phyloP scores from a whole-genome alignment of 2,329 filamentous ascomycete genomes.

The Neofusicoccum laricinum region DNA sequence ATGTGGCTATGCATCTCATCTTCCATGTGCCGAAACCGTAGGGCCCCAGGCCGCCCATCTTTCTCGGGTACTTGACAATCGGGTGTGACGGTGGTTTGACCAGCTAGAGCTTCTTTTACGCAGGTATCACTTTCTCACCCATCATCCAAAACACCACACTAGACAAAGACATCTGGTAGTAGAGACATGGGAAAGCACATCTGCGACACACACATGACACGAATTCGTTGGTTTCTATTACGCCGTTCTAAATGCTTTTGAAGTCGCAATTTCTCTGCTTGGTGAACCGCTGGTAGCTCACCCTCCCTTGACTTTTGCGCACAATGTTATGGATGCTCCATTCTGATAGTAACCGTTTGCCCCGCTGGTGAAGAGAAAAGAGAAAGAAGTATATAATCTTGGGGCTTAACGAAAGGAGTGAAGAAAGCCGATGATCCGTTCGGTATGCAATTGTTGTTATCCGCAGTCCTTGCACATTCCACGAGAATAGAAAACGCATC shows the following conservation, averaged over 20 bases:
- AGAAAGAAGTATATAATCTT: neutral
- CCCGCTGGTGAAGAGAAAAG: neutral
- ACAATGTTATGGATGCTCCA: neutral
- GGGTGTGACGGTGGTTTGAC: neutral
- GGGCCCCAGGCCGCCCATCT: neutral
- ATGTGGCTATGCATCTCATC: neutral
- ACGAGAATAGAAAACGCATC: too few species aligned
- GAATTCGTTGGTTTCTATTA: neutral
- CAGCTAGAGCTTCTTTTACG: too few species aligned
- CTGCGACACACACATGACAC: neutral
- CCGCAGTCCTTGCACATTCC: too few species aligned
- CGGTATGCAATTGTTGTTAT: neutral
- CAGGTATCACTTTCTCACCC: too few species aligned
- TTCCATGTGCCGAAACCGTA: neutral
- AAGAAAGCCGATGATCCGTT: neutral
- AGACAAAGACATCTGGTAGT: neutral
- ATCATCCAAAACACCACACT: neutral
- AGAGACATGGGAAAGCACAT: neutral
- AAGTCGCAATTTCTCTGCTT: neutral
- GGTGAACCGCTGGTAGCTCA: neutral
- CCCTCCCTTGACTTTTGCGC: neutral
- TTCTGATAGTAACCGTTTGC: neutral
- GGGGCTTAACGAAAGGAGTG: neutral
- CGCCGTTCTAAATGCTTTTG: slow-evolving; percentile 8
- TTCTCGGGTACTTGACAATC: neutral